A percentile compares a stretch with the other conserved stretches of the same genome.
Evolutionary conservation across 1,284 basidiomycete species (phyloP).

Genomic region (Paramarasmius palmivorus): DNA sequence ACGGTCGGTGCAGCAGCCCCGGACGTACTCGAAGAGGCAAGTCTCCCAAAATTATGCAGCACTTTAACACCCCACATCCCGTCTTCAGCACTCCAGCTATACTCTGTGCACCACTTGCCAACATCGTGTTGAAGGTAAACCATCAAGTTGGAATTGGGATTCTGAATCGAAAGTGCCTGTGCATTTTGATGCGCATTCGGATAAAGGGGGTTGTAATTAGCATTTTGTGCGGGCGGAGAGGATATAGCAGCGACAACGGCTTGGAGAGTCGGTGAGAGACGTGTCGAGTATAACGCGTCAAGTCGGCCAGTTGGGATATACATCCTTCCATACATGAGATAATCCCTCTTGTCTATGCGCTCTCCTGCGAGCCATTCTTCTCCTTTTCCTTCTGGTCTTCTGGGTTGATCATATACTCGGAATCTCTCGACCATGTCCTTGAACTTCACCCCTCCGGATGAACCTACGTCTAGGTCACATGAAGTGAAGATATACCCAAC

Average conservation of each 20-base stretch:
- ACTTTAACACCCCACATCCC: conserved; percentile 89
- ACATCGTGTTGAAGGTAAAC: conserved; percentile 90
- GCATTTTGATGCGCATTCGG: conserved; percentile 42
- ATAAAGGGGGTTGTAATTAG: no score
- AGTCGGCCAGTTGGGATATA: conserved; percentile 89
- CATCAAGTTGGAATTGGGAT: conserved; percentile 65
- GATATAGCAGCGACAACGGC: conserved; percentile 75
- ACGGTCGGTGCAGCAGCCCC: conserved; percentile 26
- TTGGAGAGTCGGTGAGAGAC: conserved; percentile 75
- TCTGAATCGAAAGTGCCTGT: conserved; percentile 45
- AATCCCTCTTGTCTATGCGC: conserved; percentile 79
- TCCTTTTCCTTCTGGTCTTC: conserved; percentile 69
- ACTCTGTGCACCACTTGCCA: conserved; percentile 92
- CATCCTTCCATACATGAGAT: conserved; percentile 89
- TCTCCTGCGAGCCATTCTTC: conserved; percentile 82
- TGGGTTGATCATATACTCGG: conserved; percentile 78
- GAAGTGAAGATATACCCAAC: conserved; percentile 93
- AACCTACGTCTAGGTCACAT: conserved; percentile 73
- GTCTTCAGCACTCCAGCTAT: conserved; percentile 93
- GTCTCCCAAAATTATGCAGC: conserved; percentile 90
- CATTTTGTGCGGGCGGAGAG: conserved; percentile 54
- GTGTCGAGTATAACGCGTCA: conserved; percentile 86
- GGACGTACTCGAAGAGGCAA: conserved; percentile 37
- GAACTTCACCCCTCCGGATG: conserved; percentile 76
- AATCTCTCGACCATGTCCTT: conserved; percentile 89